Base-by-base conservation (phyloP, 202 grass and related monocot species). In the Zizania palustris region DNA sequence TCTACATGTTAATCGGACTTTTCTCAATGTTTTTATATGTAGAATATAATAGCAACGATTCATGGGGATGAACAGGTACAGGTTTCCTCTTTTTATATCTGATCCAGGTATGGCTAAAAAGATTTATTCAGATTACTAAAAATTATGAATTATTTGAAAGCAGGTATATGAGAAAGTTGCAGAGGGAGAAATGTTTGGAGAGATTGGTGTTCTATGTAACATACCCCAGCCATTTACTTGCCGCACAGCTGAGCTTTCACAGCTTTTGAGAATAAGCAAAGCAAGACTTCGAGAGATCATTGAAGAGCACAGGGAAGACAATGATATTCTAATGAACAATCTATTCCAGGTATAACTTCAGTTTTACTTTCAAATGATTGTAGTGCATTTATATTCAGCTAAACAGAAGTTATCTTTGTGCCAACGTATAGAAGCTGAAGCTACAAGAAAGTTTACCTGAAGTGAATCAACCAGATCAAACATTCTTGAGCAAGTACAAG, bases 201-300 rank as follows among this genome's bases (percentile, higher is more conserved):
- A 93, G 67, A 71, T 93, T 37, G 80, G 67, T 67, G 69, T 67
- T 78, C 78, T 93, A 61, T 88, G 76, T 81, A 54, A 72, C 37
- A 60, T 80, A 68, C 68, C 82, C 9, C 91, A 93, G 53, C 88
- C 76, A 35, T 93, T 90, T 73, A 90, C 88, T n/a, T 86, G 75
- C 65, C 83, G 82, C 60, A 84, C 91, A 0, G 44, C 76, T 18
- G 73, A 85, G 65, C 69, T 90, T 14, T 86, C 88, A 63, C 88
- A 90, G 72, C 81, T 90, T 45, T 82, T 93, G 7, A 88, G 85
- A 83, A 82, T 93, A 72, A 84, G 81, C 51, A 86, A 78, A 69
- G 82, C 48, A 38, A 86, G 76, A 67, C 63, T 93, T 60, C 60
- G 11, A 63, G 84, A 82, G 20, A 83, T 88, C 48, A 82, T 93